Evolutionary conservation across 2,329 filamentous ascomycete species (phyloP).

Genomic region (Colletotrichum limetticola): DNA sequence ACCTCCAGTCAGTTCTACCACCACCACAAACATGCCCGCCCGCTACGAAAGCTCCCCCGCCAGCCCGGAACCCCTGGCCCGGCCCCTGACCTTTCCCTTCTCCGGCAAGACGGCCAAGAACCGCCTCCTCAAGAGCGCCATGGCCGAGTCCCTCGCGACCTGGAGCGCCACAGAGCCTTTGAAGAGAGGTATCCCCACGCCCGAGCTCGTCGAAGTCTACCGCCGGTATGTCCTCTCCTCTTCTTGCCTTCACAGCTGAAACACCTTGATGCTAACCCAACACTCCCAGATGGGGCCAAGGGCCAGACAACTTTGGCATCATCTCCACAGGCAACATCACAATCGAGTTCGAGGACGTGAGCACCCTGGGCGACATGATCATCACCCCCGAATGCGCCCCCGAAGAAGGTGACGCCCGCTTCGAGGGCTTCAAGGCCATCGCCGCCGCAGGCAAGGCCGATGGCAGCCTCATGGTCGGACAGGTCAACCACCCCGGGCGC

Average conservation of each 20-base stretch:
- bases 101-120: constrained; percentile 68
- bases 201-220: constrained; percentile 63
- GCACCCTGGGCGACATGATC: constrained; percentile 67
- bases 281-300: constrained; percentile 64
- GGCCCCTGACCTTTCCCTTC: constrained; percentile 60
- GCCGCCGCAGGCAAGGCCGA: constrained; percentile 65
- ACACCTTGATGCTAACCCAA: neutral
- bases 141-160: constrained; percentile 72
- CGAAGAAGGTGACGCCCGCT: constrained; percentile 60
- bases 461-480: constrained; percentile 69
- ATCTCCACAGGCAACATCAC: constrained; percentile 74
- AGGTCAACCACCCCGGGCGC: constrained; percentile 72
- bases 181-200: constrained; percentile 55
- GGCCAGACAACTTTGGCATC: constrained; percentile 56
- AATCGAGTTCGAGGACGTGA: constrained; percentile 69
- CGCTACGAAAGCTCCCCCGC: constrained; percentile 15
- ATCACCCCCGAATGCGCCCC: constrained; percentile 63
- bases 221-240: constrained; percentile 44
- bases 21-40: neutral
- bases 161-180: constrained; percentile 66
- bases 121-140: constrained; percentile 74
- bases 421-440: constrained; percentile 69
- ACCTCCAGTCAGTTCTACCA: neutral
- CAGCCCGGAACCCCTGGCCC: constrained; percentile 44
- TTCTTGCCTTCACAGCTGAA: no score